Base-by-base conservation (phyloP, 192 early-diverging fungal species). In the Podila horticola region DNA sequence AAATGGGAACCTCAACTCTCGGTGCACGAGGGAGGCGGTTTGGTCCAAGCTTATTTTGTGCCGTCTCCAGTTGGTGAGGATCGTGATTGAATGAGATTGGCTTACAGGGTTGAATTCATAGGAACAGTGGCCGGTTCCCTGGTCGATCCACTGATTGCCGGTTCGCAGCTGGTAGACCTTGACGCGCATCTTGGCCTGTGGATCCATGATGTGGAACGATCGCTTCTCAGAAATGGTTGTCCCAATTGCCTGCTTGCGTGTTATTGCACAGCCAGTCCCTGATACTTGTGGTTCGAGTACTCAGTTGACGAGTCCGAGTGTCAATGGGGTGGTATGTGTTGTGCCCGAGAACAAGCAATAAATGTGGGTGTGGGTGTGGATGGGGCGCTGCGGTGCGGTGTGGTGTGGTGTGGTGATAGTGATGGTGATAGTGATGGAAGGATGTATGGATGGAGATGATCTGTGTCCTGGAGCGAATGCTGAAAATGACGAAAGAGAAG, bases 161-260 rank as follows among this genome's bases (percentile, higher is more conserved):
- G 84, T 67, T 49, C 89, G 90, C 41, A 96, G 87, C 66, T 91
- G 91, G 83, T 96, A 98, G 48, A 98, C 91, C 75, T 95, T 96
- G 48, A 97, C 96, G 79, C 96, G 89, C 77, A 81, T 81, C 77
- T 69, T 81, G 28, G 50, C 62, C 31, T 29, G 10, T 20, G 77
- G 63, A 69, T 81, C 77, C 77, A 81, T 81, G 67, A 45, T 75
- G 74, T 36, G 34, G 34, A 13, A 45, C 13, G 41, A 45, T 45
- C 41, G 41, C 15, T 45, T 45, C 41, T 45, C 41, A 45, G 41
- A 45, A 57, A 50, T 24, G 62, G 57, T 19, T 36, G 28, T n/a
- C 62, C 20, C 62, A 22, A 36, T 20, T 28, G 62, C 31, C 29
- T 33, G 30, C 10, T 60, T 6, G 22, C n/a, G 55, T 58, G 55